phyloP scores from a whole-genome alignment of 2,329 filamentous ascomycete genomes.

The Hymenotorrendiella dingleyae region DNA sequence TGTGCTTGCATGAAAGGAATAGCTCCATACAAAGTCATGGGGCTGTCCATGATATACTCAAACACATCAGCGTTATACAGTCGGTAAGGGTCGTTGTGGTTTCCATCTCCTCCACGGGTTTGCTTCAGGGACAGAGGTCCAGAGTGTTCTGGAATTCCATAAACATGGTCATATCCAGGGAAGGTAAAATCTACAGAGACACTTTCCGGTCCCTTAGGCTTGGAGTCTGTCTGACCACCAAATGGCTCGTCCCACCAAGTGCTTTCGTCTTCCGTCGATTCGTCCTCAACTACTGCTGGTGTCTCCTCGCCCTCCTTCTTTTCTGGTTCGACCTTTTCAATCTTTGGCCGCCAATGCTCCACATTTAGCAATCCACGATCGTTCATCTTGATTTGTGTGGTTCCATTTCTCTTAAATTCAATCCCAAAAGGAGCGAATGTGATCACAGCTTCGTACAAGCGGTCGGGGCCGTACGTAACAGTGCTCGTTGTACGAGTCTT shows the following conservation, averaged over 20 bases:
- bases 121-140: conserved; percentile 83
- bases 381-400: conserved; percentile 82
- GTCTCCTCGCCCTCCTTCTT: conserved; percentile 37
- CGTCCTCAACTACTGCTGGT: conserved; percentile 30
- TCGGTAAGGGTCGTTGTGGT: conserved; percentile 84
- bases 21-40: conserved; percentile 96
- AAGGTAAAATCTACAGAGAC: conserved; percentile 89
- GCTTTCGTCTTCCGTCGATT: conserved; percentile 63
- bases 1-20: conserved; percentile 99
- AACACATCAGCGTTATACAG: conserved; percentile 97
- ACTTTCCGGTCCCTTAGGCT: conserved; percentile 92
- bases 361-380: conserved; percentile 84
- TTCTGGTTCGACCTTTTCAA: conserved; percentile 46
- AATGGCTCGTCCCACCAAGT: conserved; percentile 99
- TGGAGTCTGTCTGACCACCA: conserved; percentile 89
- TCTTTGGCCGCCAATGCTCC: conserved; percentile 90
- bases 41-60: conserved; percentile 93
- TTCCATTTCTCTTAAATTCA: conserved; percentile 79
- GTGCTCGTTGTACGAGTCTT: conserved; percentile 64
- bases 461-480: conserved; percentile 71
- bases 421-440: conserved; percentile 76
- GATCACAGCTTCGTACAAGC: conserved; percentile 76
- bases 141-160: conserved; percentile 88
- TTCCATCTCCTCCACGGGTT: conserved; percentile 81
- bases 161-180: conserved; percentile 85